phyloP scores from a whole-genome alignment of 306 rosid genomes.

The Begonia peltatifolia region DNA sequence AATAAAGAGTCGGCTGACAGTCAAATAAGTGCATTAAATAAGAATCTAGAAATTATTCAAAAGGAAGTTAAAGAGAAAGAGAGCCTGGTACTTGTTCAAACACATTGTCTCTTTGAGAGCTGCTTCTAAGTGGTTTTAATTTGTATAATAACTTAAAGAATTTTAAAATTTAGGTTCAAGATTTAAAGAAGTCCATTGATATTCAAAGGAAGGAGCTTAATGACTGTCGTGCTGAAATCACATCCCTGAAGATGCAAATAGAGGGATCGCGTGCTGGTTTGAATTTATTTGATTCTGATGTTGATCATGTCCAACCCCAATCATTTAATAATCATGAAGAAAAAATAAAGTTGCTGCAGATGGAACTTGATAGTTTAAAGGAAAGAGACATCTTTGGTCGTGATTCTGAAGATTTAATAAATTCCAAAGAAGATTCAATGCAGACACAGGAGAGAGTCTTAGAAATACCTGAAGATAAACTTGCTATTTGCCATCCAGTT shows the following conservation, averaged over 20 bases:
- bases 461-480: constrained; percentile 66
- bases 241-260: constrained; percentile 73
- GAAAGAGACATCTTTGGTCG: constrained; percentile 23
- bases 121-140: constrained; percentile 6
- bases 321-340: constrained; percentile 58
- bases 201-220: constrained; percentile 61
- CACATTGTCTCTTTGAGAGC: constrained; percentile 8
- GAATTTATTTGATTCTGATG: constrained; percentile 25
- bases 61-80: constrained; percentile 81
- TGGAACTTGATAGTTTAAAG: constrained; percentile 60
- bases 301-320: constrained; percentile 30
- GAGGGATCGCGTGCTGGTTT: constrained; percentile 47
- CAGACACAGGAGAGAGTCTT: constrained; percentile 48
- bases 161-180: constrained; percentile 42
- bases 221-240: constrained; percentile 79
- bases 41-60: constrained; percentile 67
- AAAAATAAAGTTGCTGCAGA: constrained; percentile 55
- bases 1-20: constrained; percentile 52
- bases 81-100: constrained; percentile 38
- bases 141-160: too few relatives aligned
- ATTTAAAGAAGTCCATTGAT: constrained; percentile 66
- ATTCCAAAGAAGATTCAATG: constrained; percentile 24
- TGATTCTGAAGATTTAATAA: constrained; percentile 19
- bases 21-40: constrained; percentile 53
- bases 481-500: constrained; percentile 20